Evolutionary conservation across 176 grass and related monocot genomes (phyloP).

Genomic region (Luzula sylvatica): DNA sequence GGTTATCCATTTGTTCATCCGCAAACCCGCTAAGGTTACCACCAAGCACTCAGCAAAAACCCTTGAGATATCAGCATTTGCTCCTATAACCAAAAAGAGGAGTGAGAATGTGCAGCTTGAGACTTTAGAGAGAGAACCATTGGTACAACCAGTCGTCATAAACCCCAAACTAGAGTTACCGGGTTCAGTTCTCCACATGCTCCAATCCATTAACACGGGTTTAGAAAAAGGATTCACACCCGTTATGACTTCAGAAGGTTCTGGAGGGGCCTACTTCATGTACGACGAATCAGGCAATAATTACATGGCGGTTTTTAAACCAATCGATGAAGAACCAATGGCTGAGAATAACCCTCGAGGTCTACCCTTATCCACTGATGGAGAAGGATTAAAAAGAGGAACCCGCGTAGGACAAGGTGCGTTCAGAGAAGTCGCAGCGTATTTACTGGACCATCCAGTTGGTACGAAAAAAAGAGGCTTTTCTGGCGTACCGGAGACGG

Average conservation of each 20-base stretch:
- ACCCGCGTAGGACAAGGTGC: conserved; percentile 61
- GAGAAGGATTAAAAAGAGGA: conserved; percentile 72
- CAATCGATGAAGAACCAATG: conserved; percentile 81
- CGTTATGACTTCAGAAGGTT: conserved; percentile 61
- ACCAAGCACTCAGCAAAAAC: conserved; percentile 32
- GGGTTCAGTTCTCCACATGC: conserved; percentile 35
- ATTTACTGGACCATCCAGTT: conserved; percentile 55
- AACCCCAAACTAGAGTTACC: conserved; percentile 35
- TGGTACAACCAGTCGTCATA: conserved; percentile 45
- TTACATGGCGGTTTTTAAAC: conserved; percentile 67
- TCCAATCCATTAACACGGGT: conserved; percentile 28
- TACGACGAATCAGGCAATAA: conserved; percentile 37
- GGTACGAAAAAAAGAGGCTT: conserved; percentile 25
- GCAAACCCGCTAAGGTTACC: conserved; percentile 42
- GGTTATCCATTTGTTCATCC: conserved; percentile 56
- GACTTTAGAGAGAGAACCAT: conserved; percentile 23
- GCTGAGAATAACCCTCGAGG: conserved; percentile 60
- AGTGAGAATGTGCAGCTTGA: no score
- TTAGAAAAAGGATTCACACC: conserved; percentile 41
- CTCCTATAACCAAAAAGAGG: conserved; percentile 11
- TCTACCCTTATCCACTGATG: conserved; percentile 45
- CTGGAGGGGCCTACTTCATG: conserved; percentile 77
- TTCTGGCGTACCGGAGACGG: conserved; percentile 68
- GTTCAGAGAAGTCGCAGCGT: conserved; percentile 73
- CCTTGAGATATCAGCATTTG: conserved; percentile 38